These are phyloP conservation scores for Microsporum audouinii DNA, from an alignment of 2,329 filamentous ascomycete genomes.

Conservation along the genomic window DNA sequence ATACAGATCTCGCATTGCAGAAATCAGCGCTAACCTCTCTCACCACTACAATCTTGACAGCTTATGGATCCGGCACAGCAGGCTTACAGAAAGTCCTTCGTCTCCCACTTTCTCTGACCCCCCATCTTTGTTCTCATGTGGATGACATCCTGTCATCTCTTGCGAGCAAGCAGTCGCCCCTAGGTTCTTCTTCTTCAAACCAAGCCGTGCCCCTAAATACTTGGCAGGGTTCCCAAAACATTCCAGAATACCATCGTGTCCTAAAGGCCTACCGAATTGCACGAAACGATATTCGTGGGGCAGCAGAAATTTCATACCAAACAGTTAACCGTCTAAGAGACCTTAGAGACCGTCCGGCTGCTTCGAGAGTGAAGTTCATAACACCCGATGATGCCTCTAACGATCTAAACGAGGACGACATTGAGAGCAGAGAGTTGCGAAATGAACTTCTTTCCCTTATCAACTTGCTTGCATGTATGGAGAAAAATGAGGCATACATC, in stretches of 20 bases:
- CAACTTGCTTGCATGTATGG: constrained; percentile 80
- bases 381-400: constrained; percentile 25
- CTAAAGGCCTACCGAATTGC: constrained; percentile 84
- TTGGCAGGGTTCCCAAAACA: constrained; percentile 21
- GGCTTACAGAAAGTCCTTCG: constrained; percentile 52
- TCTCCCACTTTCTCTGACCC: constrained; percentile 54
- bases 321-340: constrained; percentile 42
- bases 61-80: constrained; percentile 29
- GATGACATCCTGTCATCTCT: constrained; percentile 65
- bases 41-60: constrained; percentile 36
- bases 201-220: not conserved
- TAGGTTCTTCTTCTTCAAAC: constrained; percentile 14
- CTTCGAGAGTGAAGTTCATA: constrained; percentile 22
- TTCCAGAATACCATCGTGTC: constrained; percentile 70
- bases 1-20: constrained; percentile 61
- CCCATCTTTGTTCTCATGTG: constrained; percentile 63
- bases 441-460: constrained; percentile 82
- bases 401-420: constrained; percentile 19
- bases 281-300: constrained; percentile 74
- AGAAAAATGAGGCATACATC: constrained; percentile 66
- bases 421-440: constrained; percentile 42
- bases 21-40: constrained; percentile 60
- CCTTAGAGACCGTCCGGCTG: constrained; percentile 24
- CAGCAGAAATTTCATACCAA: constrained; percentile 47
- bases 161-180: constrained; percentile 58